Percentiles rank a stretch among this genome's conserved stretches.
phyloP scores from a whole-genome alignment of 257 asterid genomes.

The Agastache rugosa region DNA sequence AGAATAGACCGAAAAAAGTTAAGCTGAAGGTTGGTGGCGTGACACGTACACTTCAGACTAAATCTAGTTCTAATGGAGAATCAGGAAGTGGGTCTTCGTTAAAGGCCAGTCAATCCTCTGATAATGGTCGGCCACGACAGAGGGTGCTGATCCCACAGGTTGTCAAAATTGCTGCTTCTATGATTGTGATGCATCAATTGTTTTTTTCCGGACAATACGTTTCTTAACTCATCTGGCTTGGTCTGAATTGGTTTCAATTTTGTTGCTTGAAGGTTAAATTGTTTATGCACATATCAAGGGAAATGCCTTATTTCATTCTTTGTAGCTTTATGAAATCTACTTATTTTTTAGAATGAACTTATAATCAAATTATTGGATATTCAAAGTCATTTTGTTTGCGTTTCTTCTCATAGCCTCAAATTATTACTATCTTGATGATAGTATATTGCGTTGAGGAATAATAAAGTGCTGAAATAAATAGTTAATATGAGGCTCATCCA shows the following conservation, averaged over 20 bases:
- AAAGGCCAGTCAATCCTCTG: conserved; percentile 58
- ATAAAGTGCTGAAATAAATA: conserved; percentile 1
- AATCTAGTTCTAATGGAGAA: conserved; percentile 60
- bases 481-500: conserved; percentile 25
- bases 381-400: conserved; percentile 16
- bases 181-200: background rate
- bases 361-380: background rate
- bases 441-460: conserved; percentile 16
- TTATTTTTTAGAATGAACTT: background rate
- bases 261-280: background rate
- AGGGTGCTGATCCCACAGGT: conserved; percentile 64
- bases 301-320: conserved; percentile 2
- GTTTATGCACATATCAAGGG: conserved; percentile 18
- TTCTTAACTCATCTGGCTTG: conserved; percentile 8
- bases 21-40: conserved; percentile 94
- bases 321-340: conserved; percentile 13
- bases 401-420: conserved; percentile 10
- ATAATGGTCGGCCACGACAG: conserved; percentile 55
- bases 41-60: conserved; percentile 75
- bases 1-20: conserved; percentile 69
- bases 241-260: conserved; percentile 9
- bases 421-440: conserved; percentile 11
- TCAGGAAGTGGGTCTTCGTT: conserved; percentile 52
- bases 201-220: background rate
- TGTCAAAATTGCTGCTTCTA: conserved; percentile 27